Conservation (phyloP, 2,329 filamentous ascomycete genomes). For the Neonectria magnoliae region DNA sequence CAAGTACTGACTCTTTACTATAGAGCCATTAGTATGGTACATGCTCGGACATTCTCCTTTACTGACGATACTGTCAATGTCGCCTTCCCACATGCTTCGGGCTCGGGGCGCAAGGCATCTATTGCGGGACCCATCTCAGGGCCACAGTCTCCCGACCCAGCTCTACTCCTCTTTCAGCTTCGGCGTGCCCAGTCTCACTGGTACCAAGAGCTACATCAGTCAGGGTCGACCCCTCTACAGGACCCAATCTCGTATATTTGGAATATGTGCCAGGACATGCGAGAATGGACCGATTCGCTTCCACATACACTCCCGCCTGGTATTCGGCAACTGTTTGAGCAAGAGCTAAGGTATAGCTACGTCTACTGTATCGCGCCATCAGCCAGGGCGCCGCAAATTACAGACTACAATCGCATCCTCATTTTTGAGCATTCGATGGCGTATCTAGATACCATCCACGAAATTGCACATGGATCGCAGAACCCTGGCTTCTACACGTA, state of each 20-base stretch:
- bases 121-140: conserved; percentile 54
- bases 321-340: conserved; percentile 81
- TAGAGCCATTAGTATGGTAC: conserved; percentile 87
- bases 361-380: conserved; percentile 89
- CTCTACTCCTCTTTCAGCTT: conserved; percentile 81
- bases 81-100: conserved; percentile 70
- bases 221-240: conserved; percentile 72
- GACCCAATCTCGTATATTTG: conserved; percentile 78
- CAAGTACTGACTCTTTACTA: conserved; percentile 31
- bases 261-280: conserved; percentile 80
- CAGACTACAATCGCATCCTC: conserved; percentile 79
- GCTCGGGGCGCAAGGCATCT: conserved; percentile 54
- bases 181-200: conserved; percentile 87
- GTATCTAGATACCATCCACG: conserved; percentile 81
- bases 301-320: conserved; percentile 71
- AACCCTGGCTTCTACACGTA: conserved; percentile 81
- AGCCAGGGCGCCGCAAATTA: conserved; percentile 75
- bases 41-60: conserved; percentile 90
- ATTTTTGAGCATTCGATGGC: conserved; percentile 88
- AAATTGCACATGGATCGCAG: conserved; percentile 68
- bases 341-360: conserved; percentile 91
- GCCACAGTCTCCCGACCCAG: conserved; percentile 70
- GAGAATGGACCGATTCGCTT: conserved; percentile 82
- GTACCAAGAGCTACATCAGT: conserved; percentile 90
- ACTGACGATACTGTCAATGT: conserved; percentile 90